Evolutionary conservation across 1,284 basidiomycete genomes (phyloP).

Genomic region (Boletus semigastroideus): DNA sequence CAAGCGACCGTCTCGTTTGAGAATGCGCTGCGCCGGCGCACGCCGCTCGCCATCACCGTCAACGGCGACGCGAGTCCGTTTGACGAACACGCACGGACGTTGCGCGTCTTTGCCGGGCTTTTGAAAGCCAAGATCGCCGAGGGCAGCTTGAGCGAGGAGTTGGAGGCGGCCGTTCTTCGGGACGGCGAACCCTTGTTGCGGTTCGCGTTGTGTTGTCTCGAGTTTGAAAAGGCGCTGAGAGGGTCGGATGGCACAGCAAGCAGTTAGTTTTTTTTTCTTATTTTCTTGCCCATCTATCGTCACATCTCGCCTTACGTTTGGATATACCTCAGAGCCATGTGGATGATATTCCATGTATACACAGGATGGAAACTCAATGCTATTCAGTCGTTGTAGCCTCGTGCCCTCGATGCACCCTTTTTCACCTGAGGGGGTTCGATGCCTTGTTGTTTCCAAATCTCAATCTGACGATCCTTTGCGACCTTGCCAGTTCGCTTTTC

Average conservation of each 20-base stretch:
- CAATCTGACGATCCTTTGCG: constrained; percentile 65
- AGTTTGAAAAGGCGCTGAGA: constrained; percentile 19
- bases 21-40: constrained; percentile 10
- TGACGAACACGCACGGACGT: constrained; percentile 8
- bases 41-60: not conserved
- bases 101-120: constrained; percentile 20
- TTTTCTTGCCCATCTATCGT: not conserved
- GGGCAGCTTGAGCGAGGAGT: constrained; percentile 14
- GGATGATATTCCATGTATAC: not conserved
- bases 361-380: constrained; percentile 8
- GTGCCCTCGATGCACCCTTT: constrained; percentile 37
- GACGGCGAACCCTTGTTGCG: constrained; percentile 23
- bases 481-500: constrained; percentile 61
- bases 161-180: constrained; percentile 23
- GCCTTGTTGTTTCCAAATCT: constrained; percentile 64
- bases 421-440: constrained; percentile 38
- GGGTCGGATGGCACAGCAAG: constrained; percentile 6
- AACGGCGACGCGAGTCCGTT: not conserved
- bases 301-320: not conserved
- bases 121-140: constrained; percentile 13
- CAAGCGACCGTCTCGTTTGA: constrained; percentile 18
- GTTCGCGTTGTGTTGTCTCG: constrained; percentile 23
- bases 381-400: constrained; percentile 57
- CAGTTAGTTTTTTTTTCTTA: not conserved
- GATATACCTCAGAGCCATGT: not conserved